phyloP scores from a whole-genome alignment of 495 filamentous ascomycete species.

The Podospora pseudoanserina region DNA sequence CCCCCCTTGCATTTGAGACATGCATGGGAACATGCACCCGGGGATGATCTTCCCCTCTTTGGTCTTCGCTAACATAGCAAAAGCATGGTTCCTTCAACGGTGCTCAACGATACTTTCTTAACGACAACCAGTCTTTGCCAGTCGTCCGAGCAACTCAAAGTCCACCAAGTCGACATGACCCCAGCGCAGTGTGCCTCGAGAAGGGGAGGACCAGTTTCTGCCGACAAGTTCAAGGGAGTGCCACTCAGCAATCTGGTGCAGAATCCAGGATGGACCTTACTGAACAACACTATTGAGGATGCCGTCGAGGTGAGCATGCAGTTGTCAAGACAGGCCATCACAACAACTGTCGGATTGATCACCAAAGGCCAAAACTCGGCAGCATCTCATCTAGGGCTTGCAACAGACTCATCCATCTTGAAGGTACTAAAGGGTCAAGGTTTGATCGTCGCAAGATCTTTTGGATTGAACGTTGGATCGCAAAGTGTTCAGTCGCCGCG shows the following conservation, averaged over 20 bases:
- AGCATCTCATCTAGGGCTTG: slow-evolving; percentile 19
- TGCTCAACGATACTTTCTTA: slow-evolving; percentile 14
- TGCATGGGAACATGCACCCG: neutral
- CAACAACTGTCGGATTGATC: slow-evolving; percentile 13
- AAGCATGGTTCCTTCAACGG: slow-evolving; percentile 16
- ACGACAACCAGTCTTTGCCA: slow-evolving; percentile 10
- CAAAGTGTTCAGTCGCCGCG: slow-evolving; percentile 15
- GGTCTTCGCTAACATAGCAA: neutral
- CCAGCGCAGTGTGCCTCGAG: slow-evolving; percentile 12
- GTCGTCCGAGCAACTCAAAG: slow-evolving; percentile 10
- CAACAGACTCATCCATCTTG: slow-evolving; percentile 8
- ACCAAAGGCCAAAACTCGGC: slow-evolving; percentile 16
- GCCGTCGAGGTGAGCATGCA: slow-evolving; percentile 13
- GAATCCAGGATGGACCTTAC: slow-evolving; percentile 13
- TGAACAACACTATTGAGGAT: slow-evolving; percentile 9
- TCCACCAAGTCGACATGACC: slow-evolving; percentile 8
- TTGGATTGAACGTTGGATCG: slow-evolving; percentile 22
- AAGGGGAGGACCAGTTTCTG: slow-evolving; percentile 14
- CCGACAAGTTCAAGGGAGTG: neutral
- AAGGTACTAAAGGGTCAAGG: slow-evolving; percentile 12
- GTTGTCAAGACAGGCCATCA: slow-evolving; percentile 7
- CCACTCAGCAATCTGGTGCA: neutral
- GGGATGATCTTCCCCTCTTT: neutral
- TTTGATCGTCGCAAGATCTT: slow-evolving; percentile 17
- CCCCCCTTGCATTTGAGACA: neutral